These are phyloP conservation scores for Xylaria sp. DNA, from an alignment of 2,329 filamentous ascomycete genomes.

Conservation along the genomic window DNA sequence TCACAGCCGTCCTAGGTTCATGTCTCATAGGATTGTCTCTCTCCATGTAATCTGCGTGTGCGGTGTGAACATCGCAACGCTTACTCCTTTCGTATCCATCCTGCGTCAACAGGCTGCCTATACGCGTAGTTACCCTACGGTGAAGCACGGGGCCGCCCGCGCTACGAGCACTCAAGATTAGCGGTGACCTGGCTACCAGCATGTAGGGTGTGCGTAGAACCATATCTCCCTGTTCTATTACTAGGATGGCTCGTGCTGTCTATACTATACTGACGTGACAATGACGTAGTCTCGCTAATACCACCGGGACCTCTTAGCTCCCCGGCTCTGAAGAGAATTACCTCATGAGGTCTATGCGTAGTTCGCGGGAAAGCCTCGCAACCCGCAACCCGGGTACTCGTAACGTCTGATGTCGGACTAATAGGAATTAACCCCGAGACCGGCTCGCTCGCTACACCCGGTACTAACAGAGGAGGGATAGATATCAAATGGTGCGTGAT, in stretches of 20 bases:
- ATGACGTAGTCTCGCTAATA: neutral
- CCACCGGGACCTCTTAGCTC: neutral
- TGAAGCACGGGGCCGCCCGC: conserved; percentile 12
- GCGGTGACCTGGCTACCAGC: neutral
- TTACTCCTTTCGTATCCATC: conserved; percentile 4
- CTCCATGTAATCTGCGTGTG: neutral
- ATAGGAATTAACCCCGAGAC: neutral
- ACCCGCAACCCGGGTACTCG: no score
- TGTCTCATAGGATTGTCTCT: neutral
- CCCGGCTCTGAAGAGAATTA: neutral
- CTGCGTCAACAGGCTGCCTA: neutral
- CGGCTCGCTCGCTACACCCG: neutral
- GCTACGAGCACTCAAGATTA: neutral
- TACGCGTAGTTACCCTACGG: conserved; percentile 16
- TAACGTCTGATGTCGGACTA: neutral
- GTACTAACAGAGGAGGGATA: neutral
- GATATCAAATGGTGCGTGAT: neutral
- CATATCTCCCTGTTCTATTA: neutral
- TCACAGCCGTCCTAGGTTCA: conserved; percentile 16
- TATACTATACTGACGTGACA: neutral
- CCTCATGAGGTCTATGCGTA: neutral
- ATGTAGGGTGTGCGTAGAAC: conserved; percentile 8
- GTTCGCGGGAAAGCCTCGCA: neutral
- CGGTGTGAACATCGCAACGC: neutral
- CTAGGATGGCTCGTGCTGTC: neutral